Conservation (phyloP, 2,329 filamentous ascomycete genomes). For the Leptosphaerulina australis region DNA sequence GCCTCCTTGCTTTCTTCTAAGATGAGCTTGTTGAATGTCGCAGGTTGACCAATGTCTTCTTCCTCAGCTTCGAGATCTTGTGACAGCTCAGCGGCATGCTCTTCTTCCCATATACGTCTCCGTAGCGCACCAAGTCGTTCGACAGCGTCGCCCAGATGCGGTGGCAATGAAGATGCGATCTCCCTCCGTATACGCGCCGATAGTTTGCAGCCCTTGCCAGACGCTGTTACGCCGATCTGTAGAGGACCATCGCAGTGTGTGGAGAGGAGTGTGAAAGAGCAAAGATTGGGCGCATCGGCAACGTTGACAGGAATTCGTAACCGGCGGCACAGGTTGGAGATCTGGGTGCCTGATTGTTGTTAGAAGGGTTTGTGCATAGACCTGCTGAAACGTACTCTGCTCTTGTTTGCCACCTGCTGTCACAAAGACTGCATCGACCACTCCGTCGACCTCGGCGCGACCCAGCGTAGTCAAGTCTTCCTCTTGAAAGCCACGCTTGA, state of each 20-base stretch:
- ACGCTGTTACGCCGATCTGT: slow-evolving; percentile 94
- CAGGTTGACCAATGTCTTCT: slow-evolving; percentile 73
- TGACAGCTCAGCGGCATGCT: slow-evolving; percentile 58
- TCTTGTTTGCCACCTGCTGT: slow-evolving; percentile 63
- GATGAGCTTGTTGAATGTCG: slow-evolving; percentile 84
- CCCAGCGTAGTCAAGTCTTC: slow-evolving; percentile 76
- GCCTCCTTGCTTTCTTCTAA: slow-evolving; percentile 74
- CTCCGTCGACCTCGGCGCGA: slow-evolving; percentile 73
- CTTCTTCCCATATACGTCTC: slow-evolving; percentile 51
- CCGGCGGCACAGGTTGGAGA: slow-evolving; percentile 76
- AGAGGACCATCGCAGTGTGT: slow-evolving; percentile 89
- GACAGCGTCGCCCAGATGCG: slow-evolving; percentile 76
- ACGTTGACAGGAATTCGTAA: slow-evolving; percentile 93
- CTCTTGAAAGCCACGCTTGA: slow-evolving; percentile 70
- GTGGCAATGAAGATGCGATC: slow-evolving; percentile 78
- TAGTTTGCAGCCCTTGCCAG: slow-evolving; percentile 91
- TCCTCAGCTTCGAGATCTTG: slow-evolving; percentile 58
- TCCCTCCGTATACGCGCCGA: slow-evolving; percentile 88
- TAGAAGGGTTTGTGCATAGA: slow-evolving; percentile 2
- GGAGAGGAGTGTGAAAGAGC: slow-evolving; percentile 87
- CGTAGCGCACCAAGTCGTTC: slow-evolving; percentile 69
- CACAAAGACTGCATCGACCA: slow-evolving; percentile 93
- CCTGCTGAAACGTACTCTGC: slow-evolving; percentile 52
- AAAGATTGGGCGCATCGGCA: slow-evolving; percentile 82
- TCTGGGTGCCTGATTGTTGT: slow-evolving; percentile 60